phyloP scores from a whole-genome alignment of 208 protist genomes.

The Jaenimonas drosophilae region DNA sequence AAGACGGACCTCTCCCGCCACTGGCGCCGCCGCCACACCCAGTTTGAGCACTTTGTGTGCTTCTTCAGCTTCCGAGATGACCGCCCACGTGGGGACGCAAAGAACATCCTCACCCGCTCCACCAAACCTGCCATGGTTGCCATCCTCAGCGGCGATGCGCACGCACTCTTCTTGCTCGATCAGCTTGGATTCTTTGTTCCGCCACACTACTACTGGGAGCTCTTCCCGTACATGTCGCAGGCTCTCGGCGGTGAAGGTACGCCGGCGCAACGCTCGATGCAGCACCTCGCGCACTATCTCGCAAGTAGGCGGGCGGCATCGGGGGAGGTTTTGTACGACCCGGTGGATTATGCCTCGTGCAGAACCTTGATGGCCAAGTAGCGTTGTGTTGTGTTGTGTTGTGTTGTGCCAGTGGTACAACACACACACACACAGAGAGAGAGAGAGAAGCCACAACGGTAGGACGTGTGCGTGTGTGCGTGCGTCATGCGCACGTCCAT shows the following conservation, averaged over 20 bases:
- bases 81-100: slow-evolving; percentile 20
- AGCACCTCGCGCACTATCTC: slow-evolving; percentile 61
- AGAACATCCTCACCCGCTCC: slow-evolving; percentile 76
- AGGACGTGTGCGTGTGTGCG: too few species aligned
- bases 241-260: slow-evolving; percentile 25
- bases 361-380: too few species aligned
- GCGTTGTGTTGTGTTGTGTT: too few species aligned
- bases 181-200: slow-evolving; percentile 75
- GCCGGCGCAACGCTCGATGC: slow-evolving; percentile 39
- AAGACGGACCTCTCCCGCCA: slow-evolving; percentile 81
- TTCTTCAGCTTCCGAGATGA: slow-evolving; percentile 78
- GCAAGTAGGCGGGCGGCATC: slow-evolving; percentile 21
- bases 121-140: slow-evolving; percentile 78
- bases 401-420: too few species aligned
- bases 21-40: slow-evolving; percentile 65
- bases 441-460: too few species aligned
- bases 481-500: too few species aligned
- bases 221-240: slow-evolving; percentile 64
- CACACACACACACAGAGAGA: too few species aligned
- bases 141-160: slow-evolving; percentile 58
- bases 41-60: slow-evolving; percentile 84
- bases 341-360: too few species aligned
- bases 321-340: slow-evolving; percentile 59
- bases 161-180: slow-evolving; percentile 62
- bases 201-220: slow-evolving; percentile 79